Evolutionary conservation across 768 basidiomycete genomes (phyloP).

Genomic region (Termitomyces titanicus): DNA sequence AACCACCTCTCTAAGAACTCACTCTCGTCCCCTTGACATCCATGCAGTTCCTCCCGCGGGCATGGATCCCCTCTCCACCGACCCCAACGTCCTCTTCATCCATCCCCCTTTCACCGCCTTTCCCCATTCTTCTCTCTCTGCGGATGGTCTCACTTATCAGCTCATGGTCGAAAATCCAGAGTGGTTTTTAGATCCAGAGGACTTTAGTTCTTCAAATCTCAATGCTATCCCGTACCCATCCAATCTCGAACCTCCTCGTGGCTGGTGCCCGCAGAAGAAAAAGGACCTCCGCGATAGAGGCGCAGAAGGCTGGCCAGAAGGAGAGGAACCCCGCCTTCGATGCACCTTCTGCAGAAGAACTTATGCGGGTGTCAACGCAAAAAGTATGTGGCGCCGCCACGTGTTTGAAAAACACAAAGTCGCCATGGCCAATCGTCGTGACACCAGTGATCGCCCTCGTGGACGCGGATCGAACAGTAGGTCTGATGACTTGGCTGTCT

Average conservation of each 20-base stretch:
- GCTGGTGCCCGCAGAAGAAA: constrained; percentile 86
- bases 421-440: constrained; percentile 83
- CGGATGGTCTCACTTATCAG: constrained; percentile 68
- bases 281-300: constrained; percentile 71
- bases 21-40: constrained; percentile 33
- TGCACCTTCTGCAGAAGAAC: constrained; percentile 84
- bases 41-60: constrained; percentile 45
- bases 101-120: constrained; percentile 71
- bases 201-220: constrained; percentile 55
- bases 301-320: constrained; percentile 72
- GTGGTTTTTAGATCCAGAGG: constrained; percentile 73
- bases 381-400: constrained; percentile 89
- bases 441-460: constrained; percentile 59
- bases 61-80: constrained; percentile 68
- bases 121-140: constrained; percentile 55
- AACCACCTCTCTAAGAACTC: constrained; percentile 24
- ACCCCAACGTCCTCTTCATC: constrained; percentile 65
- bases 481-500: constrained; percentile 21
- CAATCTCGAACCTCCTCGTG: constrained; percentile 76
- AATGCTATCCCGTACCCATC: constrained; percentile 69
- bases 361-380: constrained; percentile 84
- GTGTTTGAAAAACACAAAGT: constrained; percentile 90
- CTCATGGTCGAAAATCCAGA: constrained; percentile 72
- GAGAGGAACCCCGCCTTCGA: constrained; percentile 73
- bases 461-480: constrained; percentile 64